Evolutionary conservation across 805 yeast genomes (phyloP).

Genomic region (Candida nonsorbophila): DNA sequence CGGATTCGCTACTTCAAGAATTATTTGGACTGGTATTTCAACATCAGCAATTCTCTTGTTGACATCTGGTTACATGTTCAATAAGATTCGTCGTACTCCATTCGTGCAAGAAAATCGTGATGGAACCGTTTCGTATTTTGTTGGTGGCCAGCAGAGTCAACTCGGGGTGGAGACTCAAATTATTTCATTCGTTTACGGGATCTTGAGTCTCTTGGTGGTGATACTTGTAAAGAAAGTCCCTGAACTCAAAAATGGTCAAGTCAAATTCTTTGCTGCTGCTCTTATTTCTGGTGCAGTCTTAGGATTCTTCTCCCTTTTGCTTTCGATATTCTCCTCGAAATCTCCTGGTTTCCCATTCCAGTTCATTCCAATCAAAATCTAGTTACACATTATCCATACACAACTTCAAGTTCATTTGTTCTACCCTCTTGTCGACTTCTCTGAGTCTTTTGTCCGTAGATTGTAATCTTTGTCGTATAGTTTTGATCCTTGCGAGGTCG

Average conservation of each 20-base stretch:
- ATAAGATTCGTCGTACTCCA: slow-evolving; percentile 71
- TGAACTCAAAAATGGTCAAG: slow-evolving; percentile 33
- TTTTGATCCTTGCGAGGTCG: slow-evolving; percentile 16
- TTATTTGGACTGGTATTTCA: slow-evolving; percentile 69
- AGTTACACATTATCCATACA: not conserved
- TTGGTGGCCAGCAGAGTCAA: slow-evolving; percentile 68
- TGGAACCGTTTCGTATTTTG: slow-evolving; percentile 33
- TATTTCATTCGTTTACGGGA: slow-evolving; percentile 66
- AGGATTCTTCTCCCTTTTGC: slow-evolving; percentile 56
- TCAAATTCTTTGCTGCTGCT: slow-evolving; percentile 45
- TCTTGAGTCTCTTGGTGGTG: slow-evolving; percentile 56
- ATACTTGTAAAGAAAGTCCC: slow-evolving; percentile 57
- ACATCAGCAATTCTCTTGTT: slow-evolving; percentile 65
- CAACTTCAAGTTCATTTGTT: no score
- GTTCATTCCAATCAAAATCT: slow-evolving; percentile 19
- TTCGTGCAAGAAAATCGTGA: slow-evolving; percentile 45
- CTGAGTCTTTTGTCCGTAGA: slow-evolving; percentile 22
- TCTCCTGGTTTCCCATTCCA: slow-evolving; percentile 72
- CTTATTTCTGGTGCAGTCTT: slow-evolving; percentile 42
- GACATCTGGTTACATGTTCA: slow-evolving; percentile 90
- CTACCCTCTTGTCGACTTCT: slow-evolving; percentile 32
- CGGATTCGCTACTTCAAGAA: slow-evolving; percentile 42
- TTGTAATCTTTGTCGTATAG: slow-evolving; percentile 27
- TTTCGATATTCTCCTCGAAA: slow-evolving; percentile 66
- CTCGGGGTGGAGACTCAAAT: slow-evolving; percentile 88